phyloP scores from a whole-genome alignment of 345 rosid genomes.

The Cardamine chenopodiifolia region DNA sequence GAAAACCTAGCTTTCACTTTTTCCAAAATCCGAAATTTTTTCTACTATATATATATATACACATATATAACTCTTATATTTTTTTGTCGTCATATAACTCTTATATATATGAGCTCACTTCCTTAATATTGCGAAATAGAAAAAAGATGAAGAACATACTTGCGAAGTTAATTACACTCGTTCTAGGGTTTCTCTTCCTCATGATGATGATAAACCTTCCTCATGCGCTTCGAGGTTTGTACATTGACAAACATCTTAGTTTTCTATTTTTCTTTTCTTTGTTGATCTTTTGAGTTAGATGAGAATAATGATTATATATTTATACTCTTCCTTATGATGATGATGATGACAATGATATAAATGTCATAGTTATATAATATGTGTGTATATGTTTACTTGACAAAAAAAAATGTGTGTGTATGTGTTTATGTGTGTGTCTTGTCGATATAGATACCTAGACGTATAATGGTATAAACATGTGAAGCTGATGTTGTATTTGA shows the following conservation, averaged over 20 bases:
- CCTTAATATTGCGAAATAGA: conserved; percentile 13
- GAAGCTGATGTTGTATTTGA: background rate
- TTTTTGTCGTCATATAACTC: no score
- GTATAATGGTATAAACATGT: conserved; percentile 2
- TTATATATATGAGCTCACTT: no score
- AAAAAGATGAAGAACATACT: conserved; percentile 32
- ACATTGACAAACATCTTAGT: background rate
- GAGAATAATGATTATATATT: background rate
- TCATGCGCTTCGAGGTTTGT: conserved; percentile 30
- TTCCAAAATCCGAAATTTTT: background rate
- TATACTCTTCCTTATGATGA: background rate
- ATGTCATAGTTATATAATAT: background rate
- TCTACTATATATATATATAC: conserved; percentile 6
- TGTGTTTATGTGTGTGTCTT: background rate
- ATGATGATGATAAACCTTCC: conserved; percentile 11
- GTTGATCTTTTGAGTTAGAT: conserved; percentile 6
- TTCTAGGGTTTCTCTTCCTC: conserved; percentile 32
- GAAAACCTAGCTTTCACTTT: conserved; percentile 42
- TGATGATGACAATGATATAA: background rate
- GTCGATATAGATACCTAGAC: background rate
- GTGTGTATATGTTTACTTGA: background rate
- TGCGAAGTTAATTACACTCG: conserved; percentile 15
- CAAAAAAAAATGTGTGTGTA: no score
- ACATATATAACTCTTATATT: background rate
- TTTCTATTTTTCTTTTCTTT: background rate